A percentile compares a stretch with the other conserved stretches of the same genome.
Conservation (phyloP, 2,329 filamentous ascomycete species). For the Hirsutella minnesotensis region DNA sequence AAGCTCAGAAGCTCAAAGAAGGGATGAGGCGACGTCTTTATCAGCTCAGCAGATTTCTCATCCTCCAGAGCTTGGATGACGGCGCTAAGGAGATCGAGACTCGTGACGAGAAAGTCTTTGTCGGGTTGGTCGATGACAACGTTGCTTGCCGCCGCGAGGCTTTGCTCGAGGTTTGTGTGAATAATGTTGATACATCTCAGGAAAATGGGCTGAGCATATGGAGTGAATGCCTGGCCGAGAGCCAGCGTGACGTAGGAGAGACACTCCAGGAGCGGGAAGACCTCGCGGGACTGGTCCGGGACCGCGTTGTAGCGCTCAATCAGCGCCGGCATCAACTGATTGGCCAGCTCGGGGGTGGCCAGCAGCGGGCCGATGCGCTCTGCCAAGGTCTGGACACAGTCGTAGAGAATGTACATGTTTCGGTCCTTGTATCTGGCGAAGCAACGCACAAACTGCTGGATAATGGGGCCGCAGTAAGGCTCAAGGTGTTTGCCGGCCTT, state of each 20-base stretch:
- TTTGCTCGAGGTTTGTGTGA: constrained; percentile 78
- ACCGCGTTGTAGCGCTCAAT: constrained; percentile 82
- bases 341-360: constrained; percentile 68
- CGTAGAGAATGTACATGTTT: constrained; percentile 98
- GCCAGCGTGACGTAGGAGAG: constrained; percentile 88
- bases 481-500: constrained; percentile 72
- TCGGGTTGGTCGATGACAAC: constrained; percentile 65
- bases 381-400: constrained; percentile 93
- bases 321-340: constrained; percentile 83
- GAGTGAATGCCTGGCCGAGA: constrained; percentile 68
- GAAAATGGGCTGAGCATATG: constrained; percentile 81
- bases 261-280: constrained; percentile 93
- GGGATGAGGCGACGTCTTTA: constrained; percentile 62
- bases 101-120: constrained; percentile 95
- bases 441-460: constrained; percentile 83
- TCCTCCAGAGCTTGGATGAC: constrained; percentile 81
- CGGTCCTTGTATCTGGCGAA: constrained; percentile 95
- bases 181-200: constrained; percentile 81
- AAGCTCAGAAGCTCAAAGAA: constrained; percentile 86
- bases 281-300: constrained; percentile 76
- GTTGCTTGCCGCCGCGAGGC: constrained; percentile 57
- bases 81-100: constrained; percentile 81
- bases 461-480: constrained; percentile 80
- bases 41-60: constrained; percentile 62
- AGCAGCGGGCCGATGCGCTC: constrained; percentile 79